Conservation (phyloP, 129 eudicot genomes). For the Rutidosis leptorrhynchoides region DNA sequence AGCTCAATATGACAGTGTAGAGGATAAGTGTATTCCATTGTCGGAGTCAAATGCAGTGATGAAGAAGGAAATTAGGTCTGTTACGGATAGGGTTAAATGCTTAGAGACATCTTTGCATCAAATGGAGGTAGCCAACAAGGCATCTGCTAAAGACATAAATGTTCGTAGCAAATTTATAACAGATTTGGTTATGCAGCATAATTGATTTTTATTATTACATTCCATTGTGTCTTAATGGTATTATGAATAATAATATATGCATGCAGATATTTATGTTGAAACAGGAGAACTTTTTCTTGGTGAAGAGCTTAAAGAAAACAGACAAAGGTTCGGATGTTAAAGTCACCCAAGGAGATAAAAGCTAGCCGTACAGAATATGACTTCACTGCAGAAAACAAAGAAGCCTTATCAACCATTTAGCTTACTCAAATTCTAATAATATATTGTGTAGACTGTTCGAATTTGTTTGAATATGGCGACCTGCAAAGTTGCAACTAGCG, state of each 20-base stretch:
- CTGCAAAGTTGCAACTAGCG: background rate
- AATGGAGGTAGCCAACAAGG: constrained; percentile 64
- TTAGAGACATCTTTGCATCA: constrained; percentile 66
- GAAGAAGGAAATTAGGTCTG: constrained; percentile 46
- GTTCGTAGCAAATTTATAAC: constrained; percentile 57
- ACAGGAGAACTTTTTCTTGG: constrained; percentile 50
- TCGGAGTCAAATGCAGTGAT: constrained; percentile 64
- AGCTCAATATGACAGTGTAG: constrained; percentile 49
- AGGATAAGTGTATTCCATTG: constrained; percentile 69
- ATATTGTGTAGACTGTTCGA: background rate
- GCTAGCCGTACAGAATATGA: too few species aligned
- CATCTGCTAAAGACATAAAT: constrained; percentile 70
- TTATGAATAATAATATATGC: constrained; percentile 7
- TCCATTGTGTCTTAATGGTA: constrained; percentile 1
- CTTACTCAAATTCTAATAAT: background rate
- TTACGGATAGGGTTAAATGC: constrained; percentile 39
- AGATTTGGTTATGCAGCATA: constrained; percentile 55
- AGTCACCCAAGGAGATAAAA: constrained; percentile 31
- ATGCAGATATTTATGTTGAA: constrained; percentile 63
- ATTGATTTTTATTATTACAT: too few species aligned
- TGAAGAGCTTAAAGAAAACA: constrained; percentile 30
- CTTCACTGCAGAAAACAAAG: constrained; percentile 27
- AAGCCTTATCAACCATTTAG: constrained; percentile 27
- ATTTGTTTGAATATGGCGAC: background rate
- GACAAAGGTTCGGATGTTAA: constrained; percentile 24